These are phyloP conservation scores for Fusarium sp. DNA, from an alignment of 2,329 filamentous ascomycete species.

Conservation along the genomic window DNA sequence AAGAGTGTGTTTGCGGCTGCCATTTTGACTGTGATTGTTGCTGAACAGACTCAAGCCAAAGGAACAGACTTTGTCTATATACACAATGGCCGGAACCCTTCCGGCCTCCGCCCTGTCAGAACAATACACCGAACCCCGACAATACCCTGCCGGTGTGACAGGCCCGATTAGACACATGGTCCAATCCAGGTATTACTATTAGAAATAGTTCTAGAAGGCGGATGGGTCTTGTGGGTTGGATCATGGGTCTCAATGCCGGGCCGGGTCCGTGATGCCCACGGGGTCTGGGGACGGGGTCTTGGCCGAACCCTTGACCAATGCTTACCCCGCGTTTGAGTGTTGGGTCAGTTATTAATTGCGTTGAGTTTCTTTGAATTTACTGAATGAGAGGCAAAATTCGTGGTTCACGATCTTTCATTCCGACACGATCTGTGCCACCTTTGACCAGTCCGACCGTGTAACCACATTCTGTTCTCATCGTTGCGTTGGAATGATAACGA, in stretches of 20 bases:
- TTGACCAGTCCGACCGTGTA: no score
- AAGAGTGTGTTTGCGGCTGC: constrained; percentile 41
- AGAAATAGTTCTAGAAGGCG: constrained; percentile 32
- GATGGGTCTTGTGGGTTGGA: constrained; percentile 12
- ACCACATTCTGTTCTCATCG: neutral
- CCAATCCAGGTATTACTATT: constrained; percentile 32
- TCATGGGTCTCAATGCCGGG: neutral
- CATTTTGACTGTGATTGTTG: constrained; percentile 26
- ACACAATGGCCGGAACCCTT: constrained; percentile 39
- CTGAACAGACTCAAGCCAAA: neutral
- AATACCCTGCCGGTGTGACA: constrained; percentile 31
- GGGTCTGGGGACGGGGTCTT: neutral
- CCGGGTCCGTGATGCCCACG: neutral
- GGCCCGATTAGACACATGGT: neutral
- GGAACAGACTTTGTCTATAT: constrained; percentile 31
- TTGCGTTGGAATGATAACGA: neutral
- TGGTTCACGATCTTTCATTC: neutral
- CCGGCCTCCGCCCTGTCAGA: constrained; percentile 33
- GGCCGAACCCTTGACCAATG: neutral
- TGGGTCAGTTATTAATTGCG: neutral
- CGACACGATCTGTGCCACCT: no score
- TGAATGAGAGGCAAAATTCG: no score
- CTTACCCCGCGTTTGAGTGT: constrained; percentile 1
- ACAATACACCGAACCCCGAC: constrained; percentile 30
- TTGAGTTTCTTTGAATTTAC: neutral